Conservation (phyloP, 768 basidiomycete genomes). For the Mycena maculata region DNA sequence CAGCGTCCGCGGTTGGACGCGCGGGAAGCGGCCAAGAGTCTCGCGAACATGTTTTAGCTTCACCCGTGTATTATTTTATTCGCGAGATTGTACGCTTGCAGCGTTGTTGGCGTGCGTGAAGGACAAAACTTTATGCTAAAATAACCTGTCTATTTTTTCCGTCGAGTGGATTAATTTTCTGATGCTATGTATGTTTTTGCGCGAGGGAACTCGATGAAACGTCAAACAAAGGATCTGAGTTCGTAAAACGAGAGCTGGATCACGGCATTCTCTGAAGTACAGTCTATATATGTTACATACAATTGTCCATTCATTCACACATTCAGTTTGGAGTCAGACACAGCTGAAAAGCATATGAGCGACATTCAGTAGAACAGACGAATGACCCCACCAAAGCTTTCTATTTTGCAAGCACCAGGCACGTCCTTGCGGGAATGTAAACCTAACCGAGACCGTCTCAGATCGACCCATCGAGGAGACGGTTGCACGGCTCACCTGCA, state of each 20-base stretch:
- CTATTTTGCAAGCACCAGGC: constrained; percentile 70
- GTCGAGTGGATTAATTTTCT: constrained; percentile 22
- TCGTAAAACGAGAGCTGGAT: neutral
- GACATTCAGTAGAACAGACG: neutral
- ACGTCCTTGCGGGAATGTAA: constrained; percentile 76
- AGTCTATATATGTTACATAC: constrained; percentile 19
- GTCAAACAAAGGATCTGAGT: neutral
- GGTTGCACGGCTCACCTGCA: constrained; percentile 67
- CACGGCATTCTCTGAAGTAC: constrained; percentile 13
- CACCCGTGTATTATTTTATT: constrained; percentile 1
- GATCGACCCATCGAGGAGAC: neutral
- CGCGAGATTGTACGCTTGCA: constrained; percentile 17
- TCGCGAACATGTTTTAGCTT: constrained; percentile 86
- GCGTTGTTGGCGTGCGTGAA: neutral
- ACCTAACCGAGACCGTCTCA: constrained; percentile 55
- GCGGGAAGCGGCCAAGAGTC: constrained; percentile 86
- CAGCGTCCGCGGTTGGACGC: constrained; percentile 84
- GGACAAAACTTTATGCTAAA: constrained; percentile 24
- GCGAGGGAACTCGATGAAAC: neutral
- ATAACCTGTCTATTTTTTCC: constrained; percentile 1
- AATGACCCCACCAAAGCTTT: neutral
- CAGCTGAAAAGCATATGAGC: constrained; percentile 7
- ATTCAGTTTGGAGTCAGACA: constrained; percentile 13
- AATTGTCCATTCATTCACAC: constrained; percentile 25
- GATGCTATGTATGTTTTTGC: neutral